phyloP scores from a whole-genome alignment of 2,329 filamentous ascomycete species.

The Diaporthe velutina region DNA sequence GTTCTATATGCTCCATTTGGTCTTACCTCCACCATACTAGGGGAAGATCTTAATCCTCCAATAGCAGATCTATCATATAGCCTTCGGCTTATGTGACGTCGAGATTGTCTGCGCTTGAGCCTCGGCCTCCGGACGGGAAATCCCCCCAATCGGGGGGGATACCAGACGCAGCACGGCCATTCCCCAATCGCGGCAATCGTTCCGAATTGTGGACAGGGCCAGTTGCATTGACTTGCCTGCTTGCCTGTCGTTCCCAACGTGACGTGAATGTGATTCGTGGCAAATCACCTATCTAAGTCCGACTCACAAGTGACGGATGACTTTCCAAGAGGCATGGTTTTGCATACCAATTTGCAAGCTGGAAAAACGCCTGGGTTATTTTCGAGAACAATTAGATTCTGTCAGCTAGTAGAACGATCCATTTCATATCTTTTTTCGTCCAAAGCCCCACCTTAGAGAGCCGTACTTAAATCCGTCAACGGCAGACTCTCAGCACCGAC shows the following conservation, averaged over 20 bases:
- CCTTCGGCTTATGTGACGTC: not conserved
- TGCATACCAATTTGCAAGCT: no score
- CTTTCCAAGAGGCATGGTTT: no score
- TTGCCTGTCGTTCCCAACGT: not conserved
- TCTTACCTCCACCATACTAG: not conserved
- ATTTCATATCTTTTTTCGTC: no score
- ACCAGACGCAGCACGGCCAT: not conserved
- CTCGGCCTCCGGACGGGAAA: not conserved
- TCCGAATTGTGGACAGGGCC: not conserved
- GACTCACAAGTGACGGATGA: no score
- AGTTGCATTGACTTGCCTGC: not conserved
- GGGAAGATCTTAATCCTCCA: conserved; percentile 30
- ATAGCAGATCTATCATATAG: conserved; percentile 2
- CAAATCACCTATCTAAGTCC: not conserved
- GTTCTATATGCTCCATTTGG: not conserved
- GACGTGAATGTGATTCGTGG: conserved; percentile 10
- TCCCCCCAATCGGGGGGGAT: conserved; percentile 24
- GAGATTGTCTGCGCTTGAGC: not conserved
- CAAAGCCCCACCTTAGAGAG: no score
- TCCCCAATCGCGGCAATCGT: not conserved
- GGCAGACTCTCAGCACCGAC: no score
- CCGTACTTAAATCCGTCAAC: no score
- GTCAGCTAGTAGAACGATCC: no score
- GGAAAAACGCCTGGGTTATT: no score
- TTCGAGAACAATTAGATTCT: no score